phyloP scores from a whole-genome alignment of 2,329 filamentous ascomycete species.

The Calonectria multiphialidica region DNA sequence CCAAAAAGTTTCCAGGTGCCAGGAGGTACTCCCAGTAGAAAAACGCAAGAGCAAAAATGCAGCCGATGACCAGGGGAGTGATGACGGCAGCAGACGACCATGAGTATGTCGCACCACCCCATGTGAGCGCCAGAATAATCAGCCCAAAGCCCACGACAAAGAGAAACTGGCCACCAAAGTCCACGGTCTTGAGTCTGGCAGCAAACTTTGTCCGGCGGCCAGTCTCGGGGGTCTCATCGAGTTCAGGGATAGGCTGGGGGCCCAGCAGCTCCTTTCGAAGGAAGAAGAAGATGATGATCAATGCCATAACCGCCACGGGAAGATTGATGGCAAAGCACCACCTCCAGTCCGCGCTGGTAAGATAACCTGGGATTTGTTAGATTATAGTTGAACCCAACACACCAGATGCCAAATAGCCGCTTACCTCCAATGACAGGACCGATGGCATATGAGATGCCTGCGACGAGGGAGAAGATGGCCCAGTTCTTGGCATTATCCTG shows the following conservation, averaged over 20 bases:
- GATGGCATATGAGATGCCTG: constrained; percentile 69
- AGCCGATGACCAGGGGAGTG: constrained; percentile 60
- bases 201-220: constrained; percentile 50
- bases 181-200: constrained; percentile 64
- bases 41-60: constrained; percentile 55
- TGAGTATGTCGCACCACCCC: constrained; percentile 65
- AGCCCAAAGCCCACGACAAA: constrained; percentile 68
- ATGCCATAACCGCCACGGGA: constrained; percentile 64
- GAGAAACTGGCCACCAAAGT: constrained; percentile 66
- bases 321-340: constrained; percentile 76
- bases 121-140: constrained; percentile 66
- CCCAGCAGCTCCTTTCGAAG: constrained; percentile 70
- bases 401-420: not conserved
- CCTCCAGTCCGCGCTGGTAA: constrained; percentile 69
- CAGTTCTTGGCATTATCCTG: constrained; percentile 73
- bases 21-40: constrained; percentile 67
- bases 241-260: constrained; percentile 60
- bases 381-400: not conserved
- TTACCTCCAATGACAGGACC: constrained; percentile 71
- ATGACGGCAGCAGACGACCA: constrained; percentile 65
- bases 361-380: constrained; percentile 51
- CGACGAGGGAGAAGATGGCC: constrained; percentile 70
- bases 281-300: constrained; percentile 67
- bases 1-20: constrained; percentile 59
- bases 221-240: constrained; percentile 53